Percentiles rank a stretch among this genome's conserved stretches.
These are phyloP conservation scores for Trypanosoma scelopori DNA, from an alignment of 208 protist species.

Conservation along the genomic window DNA sequence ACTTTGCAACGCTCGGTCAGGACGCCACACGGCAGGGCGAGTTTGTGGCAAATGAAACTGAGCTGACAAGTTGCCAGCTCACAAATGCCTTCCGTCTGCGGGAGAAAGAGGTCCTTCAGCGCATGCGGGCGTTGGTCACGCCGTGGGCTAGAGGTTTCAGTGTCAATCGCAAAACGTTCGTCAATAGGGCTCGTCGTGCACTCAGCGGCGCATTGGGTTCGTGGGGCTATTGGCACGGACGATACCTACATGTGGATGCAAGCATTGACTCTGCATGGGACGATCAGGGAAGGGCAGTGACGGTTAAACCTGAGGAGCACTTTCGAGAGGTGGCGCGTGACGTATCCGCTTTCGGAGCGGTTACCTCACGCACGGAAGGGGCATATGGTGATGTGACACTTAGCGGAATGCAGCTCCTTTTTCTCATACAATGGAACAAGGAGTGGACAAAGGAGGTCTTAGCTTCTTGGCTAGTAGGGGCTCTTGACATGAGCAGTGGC, in stretches of 20 bases:
- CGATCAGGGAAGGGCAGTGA: slow-evolving; percentile 23
- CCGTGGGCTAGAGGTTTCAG: slow-evolving; percentile 40
- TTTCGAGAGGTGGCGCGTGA: slow-evolving; percentile 26
- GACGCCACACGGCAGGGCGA: slow-evolving; percentile 17
- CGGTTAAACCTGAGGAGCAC: slow-evolving; percentile 19
- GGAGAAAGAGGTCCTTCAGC: slow-evolving; percentile 56
- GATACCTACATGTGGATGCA: slow-evolving; percentile 42
- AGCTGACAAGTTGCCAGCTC: slow-evolving; percentile 72
- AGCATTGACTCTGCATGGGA: slow-evolving; percentile 53
- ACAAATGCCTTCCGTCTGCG: slow-evolving; percentile 73
- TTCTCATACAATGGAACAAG: slow-evolving; percentile 75
- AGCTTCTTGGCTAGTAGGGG: slow-evolving; percentile 67
- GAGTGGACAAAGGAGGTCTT: slow-evolving; percentile 77
- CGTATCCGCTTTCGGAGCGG: slow-evolving; percentile 40
- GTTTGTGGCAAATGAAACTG: slow-evolving; percentile 40
- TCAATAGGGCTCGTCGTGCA: slow-evolving; percentile 38
- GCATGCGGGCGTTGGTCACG: slow-evolving; percentile 53
- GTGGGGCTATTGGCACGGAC: slow-evolving; percentile 43
- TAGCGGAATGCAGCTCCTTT: slow-evolving; percentile 69
- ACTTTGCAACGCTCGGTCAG: slow-evolving; percentile 17
- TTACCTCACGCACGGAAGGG: slow-evolving; percentile 72
- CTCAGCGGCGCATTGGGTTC: slow-evolving; percentile 69
- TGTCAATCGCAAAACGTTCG: slow-evolving; percentile 44
- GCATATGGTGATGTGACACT: slow-evolving; percentile 56
- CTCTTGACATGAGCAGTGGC: slow-evolving; percentile 59